phyloP scores from a whole-genome alignment of 2,329 filamentous ascomycete genomes.

The Trichoderma breve region DNA sequence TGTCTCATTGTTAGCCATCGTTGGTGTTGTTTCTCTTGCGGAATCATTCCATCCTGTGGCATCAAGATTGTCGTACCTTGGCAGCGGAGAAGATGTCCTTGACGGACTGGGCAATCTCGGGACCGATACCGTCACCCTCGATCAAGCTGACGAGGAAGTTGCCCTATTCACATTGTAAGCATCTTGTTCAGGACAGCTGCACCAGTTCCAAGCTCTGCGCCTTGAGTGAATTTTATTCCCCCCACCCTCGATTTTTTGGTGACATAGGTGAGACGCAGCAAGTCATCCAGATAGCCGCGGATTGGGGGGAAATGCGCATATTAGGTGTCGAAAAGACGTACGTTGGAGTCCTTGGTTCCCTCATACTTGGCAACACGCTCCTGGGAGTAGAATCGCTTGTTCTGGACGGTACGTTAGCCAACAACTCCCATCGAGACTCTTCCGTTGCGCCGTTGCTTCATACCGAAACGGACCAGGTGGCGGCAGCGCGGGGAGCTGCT shows the following conservation, averaged over 20 bases:
- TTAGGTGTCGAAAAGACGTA: slow-evolving; percentile 49
- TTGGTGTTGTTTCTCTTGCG: background rate
- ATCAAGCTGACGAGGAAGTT: slow-evolving; percentile 96
- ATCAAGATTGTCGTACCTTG: slow-evolving; percentile 57
- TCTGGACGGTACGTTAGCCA: slow-evolving; percentile 34
- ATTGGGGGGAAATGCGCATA: slow-evolving; percentile 20
- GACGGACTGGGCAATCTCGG: slow-evolving; percentile 95
- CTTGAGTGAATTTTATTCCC: slow-evolving; percentile 42
- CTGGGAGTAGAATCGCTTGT: slow-evolving; percentile 62
- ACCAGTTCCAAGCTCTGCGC: background rate
- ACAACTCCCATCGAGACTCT: background rate
- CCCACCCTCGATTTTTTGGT: slow-evolving; percentile 22
- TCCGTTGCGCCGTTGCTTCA: slow-evolving; percentile 17
- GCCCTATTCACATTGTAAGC: slow-evolving; percentile 57
- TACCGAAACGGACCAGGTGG: slow-evolving; percentile 40
- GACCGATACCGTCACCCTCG: slow-evolving; percentile 97
- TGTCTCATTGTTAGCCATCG: slow-evolving; percentile 27
- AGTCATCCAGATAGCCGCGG: slow-evolving; percentile 22
- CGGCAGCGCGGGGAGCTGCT: slow-evolving; percentile 58
- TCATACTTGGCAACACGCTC: slow-evolving; percentile 89
- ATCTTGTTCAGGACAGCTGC: slow-evolving; percentile 21
- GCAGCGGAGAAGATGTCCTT: slow-evolving; percentile 98
- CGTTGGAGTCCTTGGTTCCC: slow-evolving; percentile 82
- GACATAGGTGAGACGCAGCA: slow-evolving; percentile 18
- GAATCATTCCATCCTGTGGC: background rate